Base-by-base conservation (phyloP, 2,329 filamentous ascomycete species). In the Juglanconis juglandina region DNA sequence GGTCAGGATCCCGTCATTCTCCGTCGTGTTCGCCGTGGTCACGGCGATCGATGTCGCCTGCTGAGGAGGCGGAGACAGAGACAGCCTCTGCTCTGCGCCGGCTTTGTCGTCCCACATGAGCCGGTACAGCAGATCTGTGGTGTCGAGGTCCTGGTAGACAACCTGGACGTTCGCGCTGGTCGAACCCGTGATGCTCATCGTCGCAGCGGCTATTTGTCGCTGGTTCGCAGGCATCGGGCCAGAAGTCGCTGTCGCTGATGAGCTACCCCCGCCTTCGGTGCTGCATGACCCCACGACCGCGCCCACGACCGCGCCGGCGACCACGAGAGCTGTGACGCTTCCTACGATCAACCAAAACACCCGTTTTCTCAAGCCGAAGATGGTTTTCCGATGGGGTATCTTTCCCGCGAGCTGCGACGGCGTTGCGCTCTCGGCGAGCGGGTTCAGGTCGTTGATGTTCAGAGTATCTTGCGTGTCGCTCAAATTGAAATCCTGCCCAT, bases 81-180 rank as follows among this genome's bases (percentile, higher is more conserved):
- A 44, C 39, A 46, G 34, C 33, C 39, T 42, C 32, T 59, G 56
- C 49, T 53, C 56, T 39, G 14, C 7, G 8, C 35, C 14, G 5
- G 56, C 49, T 44, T 42, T 11, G 46, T 51, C 51, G n/a, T 50
- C 13, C 51, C 58, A 60, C 4, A 60, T 17, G 14, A 60, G 46
- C 13, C 51, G 52, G 39, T 58, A 54, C 17, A 56, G 17, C 30
- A 60, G 46, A 13, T 50, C 46, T 9, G 57, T 42, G 24, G 50
- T 55, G 33, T 48, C 10, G 30, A 59, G 51, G 33, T 59, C 57
- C 30, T 54, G 41, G 32, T 59, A 55, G 9, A 59, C 39, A 35
- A 54, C 50, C 42, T 59, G 57, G 51, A 54, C 24, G n/a, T 30
- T 55, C 7, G 57, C 35, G 33, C 35, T 49, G 17, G 11, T 44